Conservation (phyloP, 768 basidiomycete species). For the Dioszegia aurantiaca region DNA sequence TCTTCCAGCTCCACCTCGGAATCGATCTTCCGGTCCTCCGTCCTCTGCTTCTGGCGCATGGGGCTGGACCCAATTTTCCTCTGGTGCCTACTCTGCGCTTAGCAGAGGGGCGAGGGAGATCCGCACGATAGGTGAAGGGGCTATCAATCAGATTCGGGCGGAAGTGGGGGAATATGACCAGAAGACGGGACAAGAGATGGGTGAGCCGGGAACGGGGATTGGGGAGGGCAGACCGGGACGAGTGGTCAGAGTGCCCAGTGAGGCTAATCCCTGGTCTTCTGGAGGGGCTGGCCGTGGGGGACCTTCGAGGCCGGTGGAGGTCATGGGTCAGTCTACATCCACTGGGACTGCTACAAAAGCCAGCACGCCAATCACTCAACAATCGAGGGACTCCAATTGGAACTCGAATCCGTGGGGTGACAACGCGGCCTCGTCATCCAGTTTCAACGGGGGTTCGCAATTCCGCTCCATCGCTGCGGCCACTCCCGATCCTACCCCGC, state of each 20-base stretch:
- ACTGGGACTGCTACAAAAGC: not conserved
- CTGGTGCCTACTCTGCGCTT: constrained; percentile 44
- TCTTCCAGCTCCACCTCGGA: constrained; percentile 1
- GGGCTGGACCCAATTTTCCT: constrained; percentile 48
- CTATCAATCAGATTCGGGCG: constrained; percentile 34
- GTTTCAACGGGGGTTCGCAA: too few species aligned
- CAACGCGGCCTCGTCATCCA: too few species aligned
- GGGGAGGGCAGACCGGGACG: constrained; percentile 13
- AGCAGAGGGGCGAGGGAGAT: constrained; percentile 46
- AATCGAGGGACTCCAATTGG: constrained; percentile 10
- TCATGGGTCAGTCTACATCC: not conserved
- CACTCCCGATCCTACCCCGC: not conserved
- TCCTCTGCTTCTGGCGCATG: constrained; percentile 26
- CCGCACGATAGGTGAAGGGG: constrained; percentile 39
- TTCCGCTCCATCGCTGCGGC: too few species aligned
- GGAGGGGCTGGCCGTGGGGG: not conserved
- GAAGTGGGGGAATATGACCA: constrained; percentile 24
- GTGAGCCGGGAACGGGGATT: constrained; percentile 14
- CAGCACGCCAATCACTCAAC: not conserved
- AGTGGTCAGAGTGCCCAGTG: constrained; percentile 30
- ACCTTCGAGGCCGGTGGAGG: not conserved
- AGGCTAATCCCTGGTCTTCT: constrained; percentile 42
- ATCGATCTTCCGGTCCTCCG: not conserved
- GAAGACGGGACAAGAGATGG: not conserved
- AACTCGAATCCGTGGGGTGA: constrained; percentile 21